Evolutionary conservation across 495 filamentous ascomycete species (phyloP), one percentile per base, ranked within the genome.

Genomic region (Staphylotrichum tortipilum): DNA sequence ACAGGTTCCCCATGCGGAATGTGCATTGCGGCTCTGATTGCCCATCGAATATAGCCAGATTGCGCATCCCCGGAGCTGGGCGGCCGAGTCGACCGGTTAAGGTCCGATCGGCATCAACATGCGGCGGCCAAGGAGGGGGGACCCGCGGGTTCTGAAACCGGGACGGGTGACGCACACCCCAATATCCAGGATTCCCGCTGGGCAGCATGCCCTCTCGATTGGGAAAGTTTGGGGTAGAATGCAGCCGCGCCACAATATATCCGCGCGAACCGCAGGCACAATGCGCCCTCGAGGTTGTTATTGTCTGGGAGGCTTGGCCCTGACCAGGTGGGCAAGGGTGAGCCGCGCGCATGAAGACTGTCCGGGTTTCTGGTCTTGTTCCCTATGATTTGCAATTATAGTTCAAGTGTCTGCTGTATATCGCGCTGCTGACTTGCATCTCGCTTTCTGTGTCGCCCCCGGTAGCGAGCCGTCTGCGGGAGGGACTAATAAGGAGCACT

Each of bases 21-120:
- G 1, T 29, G 49, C 39, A 38, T 51, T 44, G 40, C 38, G 49
- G 49, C 40, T 37, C 49, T 51, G 40, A 44, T 43, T 39, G 47
- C 37, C 14, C 21, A 26, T 10, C 2, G 24, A 14, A 39, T 22
- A 48, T 48, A 48, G 45, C 35, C 45, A 48, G 45, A 48, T 48
- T 48, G 35, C 22, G 30, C 35, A 11, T 30, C 9, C 24, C 35
- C 45, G 45, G 45, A 48, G 17, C 11, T 1, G 10, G 26, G 39
- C 24, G 17, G 11, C 45, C 44, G 45, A 31, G 24, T 14, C 18
- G 34, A 48, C 45, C 34, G 34, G 45, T 30, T 48, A 39, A 48
- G 45, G 21, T 48, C 17, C 2, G 45, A 39, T 48, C 34, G 34
- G 35, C 34, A 24, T 39, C 29, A n/a, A 17, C 19, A 23, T 29